Evolutionary conservation across 1,284 basidiomycete species (phyloP), one percentile per base, ranked within the genome.

Genomic region (Melampsora larici-populina): DNA sequence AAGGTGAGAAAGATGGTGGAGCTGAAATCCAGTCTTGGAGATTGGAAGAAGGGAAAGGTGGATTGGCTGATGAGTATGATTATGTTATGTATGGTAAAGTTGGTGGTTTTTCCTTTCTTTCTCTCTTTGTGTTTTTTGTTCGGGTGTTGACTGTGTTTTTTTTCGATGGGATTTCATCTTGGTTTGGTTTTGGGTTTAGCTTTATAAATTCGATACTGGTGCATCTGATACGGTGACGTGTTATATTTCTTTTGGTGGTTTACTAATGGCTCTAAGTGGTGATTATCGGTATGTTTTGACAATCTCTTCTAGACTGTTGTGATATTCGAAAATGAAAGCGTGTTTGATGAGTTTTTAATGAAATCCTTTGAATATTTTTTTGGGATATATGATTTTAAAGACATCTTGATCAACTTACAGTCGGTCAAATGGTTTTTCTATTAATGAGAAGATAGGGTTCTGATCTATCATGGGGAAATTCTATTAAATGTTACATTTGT

Each of bases 41-140:
- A 93, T 86, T 94, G 84, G 92, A 93, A 83, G 91, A 93, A 85
- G 91, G 92, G 4, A 87, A 89, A 80, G 87, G 90, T 82, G 95
- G 95, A 0, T 84, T 99, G 43, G 95, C 97, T 80, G 92, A 94
- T 79, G 95, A 98, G 81, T 99, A 94, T 82, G 96, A 98, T 83
- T 99, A 99, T 86, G 96, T 99, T 80, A 97, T 98, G 95, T 94
- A 93, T 84, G 96, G 96, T 63, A 98, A 97, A 89, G 93, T 94
- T 81, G 81, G 89, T 79, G n/a, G n/a, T 36, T 79, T 26, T 33
- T 66, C 11, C 1, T n/a, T n/a, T n/a, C n/a, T n/a, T n/a, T 40
- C 17, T 55, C 36, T 29, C 7, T 17, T 65, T 26, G 17, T 5
- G 51, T 17, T 31, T n/a, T 63, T n/a, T n/a, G n/a, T n/a, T n/a